Percentiles rank a stretch among this genome's conserved stretches.
Conservation (phyloP, 2,329 filamentous ascomycete genomes). For the Zopfia rhizophila region DNA sequence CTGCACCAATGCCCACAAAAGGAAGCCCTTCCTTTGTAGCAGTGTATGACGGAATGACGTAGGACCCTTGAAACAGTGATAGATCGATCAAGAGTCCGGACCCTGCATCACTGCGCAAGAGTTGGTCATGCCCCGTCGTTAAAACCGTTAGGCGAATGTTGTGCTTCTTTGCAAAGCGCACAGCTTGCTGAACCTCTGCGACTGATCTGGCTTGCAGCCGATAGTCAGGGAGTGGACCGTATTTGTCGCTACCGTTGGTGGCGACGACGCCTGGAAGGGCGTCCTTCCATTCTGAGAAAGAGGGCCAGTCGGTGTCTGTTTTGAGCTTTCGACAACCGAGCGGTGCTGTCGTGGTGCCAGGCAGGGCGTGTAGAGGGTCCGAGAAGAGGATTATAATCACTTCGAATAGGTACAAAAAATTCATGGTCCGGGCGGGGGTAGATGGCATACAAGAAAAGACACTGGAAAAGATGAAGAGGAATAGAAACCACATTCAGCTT, state of each 20-base stretch:
- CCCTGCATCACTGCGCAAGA: constrained; percentile 9
- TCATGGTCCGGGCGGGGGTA: too few species aligned
- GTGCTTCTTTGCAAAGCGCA: constrained; percentile 13
- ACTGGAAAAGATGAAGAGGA: too few species aligned
- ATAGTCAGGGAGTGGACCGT: constrained; percentile 9
- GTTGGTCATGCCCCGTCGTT: constrained; percentile 12
- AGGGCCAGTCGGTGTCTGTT: constrained; percentile 7
- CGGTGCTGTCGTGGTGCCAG: too few species aligned
- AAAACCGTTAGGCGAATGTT: constrained; percentile 11
- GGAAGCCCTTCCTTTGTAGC: constrained; percentile 7
- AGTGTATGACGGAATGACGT: constrained; percentile 5
- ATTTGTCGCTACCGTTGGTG: constrained; percentile 5
- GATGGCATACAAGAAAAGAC: too few species aligned
- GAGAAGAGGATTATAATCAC: too few species aligned
- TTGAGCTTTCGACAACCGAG: constrained; percentile 9
- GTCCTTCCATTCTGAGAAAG: background rate
- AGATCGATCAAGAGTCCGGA: constrained; percentile 8
- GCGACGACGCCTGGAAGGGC: constrained; percentile 5
- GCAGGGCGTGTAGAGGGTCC: too few species aligned
- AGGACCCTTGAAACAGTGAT: constrained; percentile 7
- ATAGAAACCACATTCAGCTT: too few species aligned
- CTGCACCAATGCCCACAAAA: constrained; percentile 2
- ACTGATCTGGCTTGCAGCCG: constrained; percentile 7
- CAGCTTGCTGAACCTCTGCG: constrained; percentile 6
- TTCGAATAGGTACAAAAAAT: too few species aligned